These are phyloP conservation scores for Candida pseudoviswanathii DNA, from an alignment of 1,139 yeast genomes.

Conservation along the genomic window DNA sequence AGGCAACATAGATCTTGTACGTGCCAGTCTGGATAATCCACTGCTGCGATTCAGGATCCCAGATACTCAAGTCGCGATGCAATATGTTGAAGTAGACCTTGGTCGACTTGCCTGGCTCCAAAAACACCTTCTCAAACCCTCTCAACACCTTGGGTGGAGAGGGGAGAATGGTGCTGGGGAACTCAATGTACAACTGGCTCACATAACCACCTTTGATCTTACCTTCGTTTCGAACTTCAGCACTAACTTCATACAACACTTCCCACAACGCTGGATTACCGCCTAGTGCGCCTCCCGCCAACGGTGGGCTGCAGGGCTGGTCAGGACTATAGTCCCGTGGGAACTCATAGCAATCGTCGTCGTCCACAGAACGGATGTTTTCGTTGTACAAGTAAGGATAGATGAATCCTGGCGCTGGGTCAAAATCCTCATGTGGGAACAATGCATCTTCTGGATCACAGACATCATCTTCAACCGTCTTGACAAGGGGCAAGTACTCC, in stretches of 20 bases:
- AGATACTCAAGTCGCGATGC: constrained; percentile 58
- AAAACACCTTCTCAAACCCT: constrained; percentile 59
- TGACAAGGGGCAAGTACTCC: constrained; percentile 44
- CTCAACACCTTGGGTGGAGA: constrained; percentile 57
- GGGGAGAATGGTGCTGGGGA: constrained; percentile 44
- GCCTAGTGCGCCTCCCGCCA: constrained; percentile 63
- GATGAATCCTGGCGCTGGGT: constrained; percentile 54
- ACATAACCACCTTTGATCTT: constrained; percentile 53
- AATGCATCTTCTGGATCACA: constrained; percentile 59
- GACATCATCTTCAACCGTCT: constrained; percentile 47
- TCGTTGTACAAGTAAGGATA: constrained; percentile 55
- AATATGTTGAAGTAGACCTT: constrained; percentile 47
- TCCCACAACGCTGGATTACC: constrained; percentile 51
- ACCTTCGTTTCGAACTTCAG: constrained; percentile 53
- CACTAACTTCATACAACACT: constrained; percentile 49
- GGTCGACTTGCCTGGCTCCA: constrained; percentile 45
- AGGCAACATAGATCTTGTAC: constrained; percentile 54
- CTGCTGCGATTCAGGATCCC: constrained; percentile 60
- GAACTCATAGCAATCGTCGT: constrained; percentile 45
- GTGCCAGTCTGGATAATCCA: constrained; percentile 65
- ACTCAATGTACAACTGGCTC: constrained; percentile 58
- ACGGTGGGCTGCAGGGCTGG: constrained; percentile 38
- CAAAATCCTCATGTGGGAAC: constrained; percentile 56
- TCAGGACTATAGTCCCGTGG: constrained; percentile 55
- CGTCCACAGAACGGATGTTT: constrained; percentile 42